phyloP scores from a whole-genome alignment of 495 filamentous ascomycete species.

The Talaromyces wortmannii region DNA sequence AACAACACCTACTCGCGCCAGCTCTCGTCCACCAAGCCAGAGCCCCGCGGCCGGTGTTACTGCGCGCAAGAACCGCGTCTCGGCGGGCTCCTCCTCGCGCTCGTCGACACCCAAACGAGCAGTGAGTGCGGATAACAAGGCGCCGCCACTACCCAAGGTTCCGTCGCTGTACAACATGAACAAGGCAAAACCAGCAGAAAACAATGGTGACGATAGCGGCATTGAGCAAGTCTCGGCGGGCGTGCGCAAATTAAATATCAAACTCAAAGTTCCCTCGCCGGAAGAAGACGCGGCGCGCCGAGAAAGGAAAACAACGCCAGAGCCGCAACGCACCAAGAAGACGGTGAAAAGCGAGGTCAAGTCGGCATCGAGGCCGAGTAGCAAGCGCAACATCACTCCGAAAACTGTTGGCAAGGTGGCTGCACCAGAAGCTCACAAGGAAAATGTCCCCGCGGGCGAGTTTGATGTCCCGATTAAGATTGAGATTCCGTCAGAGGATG shows the following conservation, averaged over 20 bases:
- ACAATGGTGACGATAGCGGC: constrained; percentile 21
- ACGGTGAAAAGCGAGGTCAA: no score
- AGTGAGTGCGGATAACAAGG: constrained; percentile 27
- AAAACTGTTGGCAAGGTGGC: neutral
- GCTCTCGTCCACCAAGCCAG: constrained; percentile 13
- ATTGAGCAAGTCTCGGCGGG: constrained; percentile 60
- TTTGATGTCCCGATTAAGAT: neutral
- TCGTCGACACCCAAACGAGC: constrained; percentile 39
- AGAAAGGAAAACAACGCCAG: constrained; percentile 33
- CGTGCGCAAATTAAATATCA: constrained; percentile 62
- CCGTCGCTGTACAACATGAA: constrained; percentile 15
- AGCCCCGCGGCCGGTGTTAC: constrained; percentile 7
- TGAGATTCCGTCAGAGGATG: neutral
- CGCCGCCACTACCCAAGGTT: constrained; percentile 38
- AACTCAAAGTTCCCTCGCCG: constrained; percentile 63
- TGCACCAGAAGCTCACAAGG: neutral
- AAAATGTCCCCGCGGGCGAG: neutral
- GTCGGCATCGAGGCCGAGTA: no score
- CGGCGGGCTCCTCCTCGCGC: constrained; percentile 32
- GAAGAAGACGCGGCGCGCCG: constrained; percentile 57
- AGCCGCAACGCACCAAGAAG: constrained; percentile 1
- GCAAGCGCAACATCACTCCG: neutral
- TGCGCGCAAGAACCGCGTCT: constrained; percentile 39
- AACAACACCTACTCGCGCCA: constrained; percentile 9
- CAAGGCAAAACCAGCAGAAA: constrained; percentile 5